Base-by-base conservation (phyloP, 257 asterid genomes). In the Osmanthus fragrans region DNA sequence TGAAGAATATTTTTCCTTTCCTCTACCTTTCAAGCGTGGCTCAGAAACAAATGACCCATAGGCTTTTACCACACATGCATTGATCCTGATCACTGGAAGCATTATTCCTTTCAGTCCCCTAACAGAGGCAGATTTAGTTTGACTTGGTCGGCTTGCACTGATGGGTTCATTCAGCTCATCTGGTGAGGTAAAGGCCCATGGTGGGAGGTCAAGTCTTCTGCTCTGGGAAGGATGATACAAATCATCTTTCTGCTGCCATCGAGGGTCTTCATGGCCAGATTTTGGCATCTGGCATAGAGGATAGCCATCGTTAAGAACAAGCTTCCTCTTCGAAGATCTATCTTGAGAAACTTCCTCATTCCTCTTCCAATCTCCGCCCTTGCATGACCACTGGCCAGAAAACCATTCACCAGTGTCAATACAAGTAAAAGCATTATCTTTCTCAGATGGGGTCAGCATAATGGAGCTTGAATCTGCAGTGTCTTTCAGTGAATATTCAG, bases 341-440 rank as follows among this genome's bases (percentile, higher is more conserved):
- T 92, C 99, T 77, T 81, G 93, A 69, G 88, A 68, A 82, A 85
- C 78, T 82, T 93, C 99, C 76, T 96, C 99, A 30, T 71, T 89
- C 89, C 94, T 92, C 91, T 82, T 89, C 99, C 99, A 96, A 83
- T 96, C 99, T 72, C 97, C 92, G 70, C 99, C 98, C 86, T 88
- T 93, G 82, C 97, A 91, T 72, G 92, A 88, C 98, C 98, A 96
- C 40, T 81, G 86, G 68, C 97, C 90, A 82, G 92, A 89, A 85
- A 90, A 88, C 73, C 78, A 79, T 80, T 76, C 96, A 78, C 79
- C 72, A 74, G 84, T 76, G 60, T 89, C 89, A 36, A 73, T 78
- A 84, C 34, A 88, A 79, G 77, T 70, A 76, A 82, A 72, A 63
- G 79, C 58, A 76, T 29, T 78, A 80, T 90, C 96, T 84, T 73